Percentiles rank a stretch among this genome's conserved stretches.
Evolutionary conservation across 2,329 filamentous ascomycete genomes (phyloP).

Genomic region (Nothomitra cinnamomea): DNA sequence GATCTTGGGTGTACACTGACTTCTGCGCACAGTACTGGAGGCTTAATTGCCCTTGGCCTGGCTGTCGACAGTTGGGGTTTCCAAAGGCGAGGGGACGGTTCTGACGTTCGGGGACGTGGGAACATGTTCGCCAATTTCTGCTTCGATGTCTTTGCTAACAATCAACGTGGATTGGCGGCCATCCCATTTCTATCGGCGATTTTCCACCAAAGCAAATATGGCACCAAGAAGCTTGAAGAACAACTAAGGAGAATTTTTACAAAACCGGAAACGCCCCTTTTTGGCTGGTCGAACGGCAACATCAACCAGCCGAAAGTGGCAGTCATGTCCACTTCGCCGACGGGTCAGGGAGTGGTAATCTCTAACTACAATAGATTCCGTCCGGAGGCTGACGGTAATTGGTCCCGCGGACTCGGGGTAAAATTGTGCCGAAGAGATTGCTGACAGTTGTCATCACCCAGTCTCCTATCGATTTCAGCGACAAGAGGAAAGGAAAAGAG

Average conservation of each 20-base stretch:
- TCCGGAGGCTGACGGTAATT: background rate
- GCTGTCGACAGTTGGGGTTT: background rate
- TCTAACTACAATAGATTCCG: background rate
- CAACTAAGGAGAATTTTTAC: background rate
- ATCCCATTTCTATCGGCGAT: background rate
- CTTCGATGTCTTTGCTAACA: background rate
- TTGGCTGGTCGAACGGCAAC: background rate
- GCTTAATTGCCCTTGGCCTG: background rate
- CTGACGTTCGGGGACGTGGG: background rate
- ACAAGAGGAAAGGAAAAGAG: background rate
- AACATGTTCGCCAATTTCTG: background rate
- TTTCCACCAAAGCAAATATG: background rate
- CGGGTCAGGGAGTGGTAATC: background rate
- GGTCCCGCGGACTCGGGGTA: too few relatives aligned
- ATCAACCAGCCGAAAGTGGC: background rate
- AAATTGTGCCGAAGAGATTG: too few relatives aligned
- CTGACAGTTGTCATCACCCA: background rate
- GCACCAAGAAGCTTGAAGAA: background rate
- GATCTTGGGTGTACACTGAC: background rate
- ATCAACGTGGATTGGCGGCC: background rate
- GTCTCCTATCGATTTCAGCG: background rate
- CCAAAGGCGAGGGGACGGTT: too few relatives aligned
- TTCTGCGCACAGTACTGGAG: background rate
- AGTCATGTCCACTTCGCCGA: background rate
- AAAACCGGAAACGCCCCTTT: background rate